phyloP scores from a whole-genome alignment of 2,329 filamentous ascomycete genomes.

The Emergomyces africanus region DNA sequence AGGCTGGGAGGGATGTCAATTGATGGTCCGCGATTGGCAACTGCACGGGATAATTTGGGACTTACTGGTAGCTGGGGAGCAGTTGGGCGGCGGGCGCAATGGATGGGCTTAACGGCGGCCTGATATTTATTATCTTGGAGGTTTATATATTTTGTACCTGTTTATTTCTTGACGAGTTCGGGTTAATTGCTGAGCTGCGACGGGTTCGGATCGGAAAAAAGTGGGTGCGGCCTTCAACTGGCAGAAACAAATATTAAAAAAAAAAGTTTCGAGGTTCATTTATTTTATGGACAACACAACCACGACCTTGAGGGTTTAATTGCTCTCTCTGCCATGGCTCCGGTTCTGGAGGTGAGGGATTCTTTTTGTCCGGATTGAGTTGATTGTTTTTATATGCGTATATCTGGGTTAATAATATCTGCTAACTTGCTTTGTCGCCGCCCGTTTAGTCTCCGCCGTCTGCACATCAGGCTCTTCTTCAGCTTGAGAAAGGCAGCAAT shows the following conservation, averaged over 20 bases:
- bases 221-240: constrained; percentile 12
- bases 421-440: constrained; percentile 2
- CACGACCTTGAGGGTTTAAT: constrained; percentile 4
- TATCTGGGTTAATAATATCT: neutral
- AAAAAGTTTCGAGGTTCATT: neutral
- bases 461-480: constrained; percentile 32
- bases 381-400: neutral
- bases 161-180: constrained; percentile 1
- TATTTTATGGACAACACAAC: neutral
- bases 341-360: constrained; percentile 23
- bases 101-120: neutral
- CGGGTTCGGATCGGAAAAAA: constrained; percentile 25
- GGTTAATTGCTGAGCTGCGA: neutral
- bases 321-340: constrained; percentile 20
- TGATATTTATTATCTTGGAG: neutral
- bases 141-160: neutral
- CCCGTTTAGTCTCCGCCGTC: constrained; percentile 23
- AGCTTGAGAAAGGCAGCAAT: constrained; percentile 32
- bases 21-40: constrained; percentile 1
- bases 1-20: neutral
- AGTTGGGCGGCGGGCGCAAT: constrained; percentile 14
- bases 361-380: neutral
- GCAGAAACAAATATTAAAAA: constrained; percentile 1
- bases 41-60: neutral
- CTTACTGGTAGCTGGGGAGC: constrained; percentile 6